Evolutionary conservation across 768 basidiomycete genomes (phyloP).

Genomic region (Leccinum imitatum): DNA sequence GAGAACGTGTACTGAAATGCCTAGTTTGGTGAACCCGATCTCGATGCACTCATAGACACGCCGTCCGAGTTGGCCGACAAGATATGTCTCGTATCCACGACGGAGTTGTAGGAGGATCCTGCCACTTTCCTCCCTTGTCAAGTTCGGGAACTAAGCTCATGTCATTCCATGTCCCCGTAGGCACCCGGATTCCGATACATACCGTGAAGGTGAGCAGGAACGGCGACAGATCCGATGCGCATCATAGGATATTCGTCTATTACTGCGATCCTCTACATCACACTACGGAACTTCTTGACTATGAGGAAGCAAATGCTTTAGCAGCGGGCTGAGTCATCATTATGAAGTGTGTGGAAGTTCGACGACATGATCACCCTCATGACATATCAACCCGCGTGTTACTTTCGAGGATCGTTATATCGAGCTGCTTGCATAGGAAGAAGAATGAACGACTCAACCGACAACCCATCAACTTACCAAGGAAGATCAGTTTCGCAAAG

Average conservation of each 20-base stretch:
- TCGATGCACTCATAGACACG: too few relatives aligned
- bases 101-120: background rate
- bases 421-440: too few relatives aligned
- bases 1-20: too few relatives aligned
- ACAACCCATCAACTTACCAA: too few relatives aligned
- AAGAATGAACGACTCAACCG: too few relatives aligned
- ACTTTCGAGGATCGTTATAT: too few relatives aligned
- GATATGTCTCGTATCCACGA: background rate
- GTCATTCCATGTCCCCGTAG: conserved; percentile 29
- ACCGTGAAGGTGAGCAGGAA: conserved; percentile 15
- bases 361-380: too few relatives aligned
- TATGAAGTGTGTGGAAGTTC: too few relatives aligned
- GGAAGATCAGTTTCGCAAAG: too few relatives aligned
- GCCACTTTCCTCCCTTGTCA: background rate
- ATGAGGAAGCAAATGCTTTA: background rate
- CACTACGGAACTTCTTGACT: background rate
- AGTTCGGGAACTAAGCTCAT: background rate
- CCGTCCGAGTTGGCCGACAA: conserved; percentile 46
- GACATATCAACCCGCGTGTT: too few relatives aligned
- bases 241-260: background rate
- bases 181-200: conserved; percentile 64
- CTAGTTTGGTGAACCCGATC: too few relatives aligned
- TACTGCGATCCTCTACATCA: background rate
- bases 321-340: too few relatives aligned
- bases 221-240: background rate